Evolutionary conservation across 306 rosid genomes (phyloP).

Genomic region (Cucurbita ficifolia): DNA sequence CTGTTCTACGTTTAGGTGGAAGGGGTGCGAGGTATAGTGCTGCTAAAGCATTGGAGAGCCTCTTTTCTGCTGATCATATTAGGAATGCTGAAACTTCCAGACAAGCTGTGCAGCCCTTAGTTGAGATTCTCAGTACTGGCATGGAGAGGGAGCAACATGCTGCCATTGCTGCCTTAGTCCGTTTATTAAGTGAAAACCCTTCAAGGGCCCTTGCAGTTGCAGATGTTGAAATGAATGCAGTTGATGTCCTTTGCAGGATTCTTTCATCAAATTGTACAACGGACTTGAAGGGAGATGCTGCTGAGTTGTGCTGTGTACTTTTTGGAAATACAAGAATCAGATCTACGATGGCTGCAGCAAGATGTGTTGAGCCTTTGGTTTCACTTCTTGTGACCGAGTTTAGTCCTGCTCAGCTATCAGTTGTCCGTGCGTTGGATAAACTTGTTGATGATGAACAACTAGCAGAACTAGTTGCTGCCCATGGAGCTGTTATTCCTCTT

Average conservation of each 20-base stretch:
- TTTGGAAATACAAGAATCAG: constrained; percentile 95
- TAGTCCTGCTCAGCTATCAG: constrained; percentile 80
- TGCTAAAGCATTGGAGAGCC: constrained; percentile 92
- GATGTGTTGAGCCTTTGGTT: constrained; percentile 92
- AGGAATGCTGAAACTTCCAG: constrained; percentile 89
- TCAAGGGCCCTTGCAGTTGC: constrained; percentile 94
- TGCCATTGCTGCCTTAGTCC: constrained; percentile 87
- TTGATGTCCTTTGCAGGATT: constrained; percentile 93
- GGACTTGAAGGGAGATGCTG: constrained; percentile 95
- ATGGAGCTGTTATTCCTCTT: constrained; percentile 89
- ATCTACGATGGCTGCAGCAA: constrained; percentile 83
- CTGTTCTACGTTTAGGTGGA: constrained; percentile 95
- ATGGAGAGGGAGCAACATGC: constrained; percentile 97
- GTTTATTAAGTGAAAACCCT: constrained; percentile 90
- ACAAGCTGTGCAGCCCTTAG: constrained; percentile 94
- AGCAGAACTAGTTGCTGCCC: constrained; percentile 90
- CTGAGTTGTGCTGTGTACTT: constrained; percentile 85
- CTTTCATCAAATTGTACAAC: constrained; percentile 78
- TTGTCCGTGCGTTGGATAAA: constrained; percentile 89
- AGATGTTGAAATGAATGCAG: constrained; percentile 98
- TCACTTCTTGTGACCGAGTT: constrained; percentile 78
- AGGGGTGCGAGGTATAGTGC: constrained; percentile 93
- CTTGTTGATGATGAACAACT: constrained; percentile 95
- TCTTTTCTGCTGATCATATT: constrained; percentile 91
- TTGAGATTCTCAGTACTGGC: constrained; percentile 95